Base-by-base conservation (phyloP, 2,329 filamentous ascomycete genomes). In the Paracoccidioides lutzii region DNA sequence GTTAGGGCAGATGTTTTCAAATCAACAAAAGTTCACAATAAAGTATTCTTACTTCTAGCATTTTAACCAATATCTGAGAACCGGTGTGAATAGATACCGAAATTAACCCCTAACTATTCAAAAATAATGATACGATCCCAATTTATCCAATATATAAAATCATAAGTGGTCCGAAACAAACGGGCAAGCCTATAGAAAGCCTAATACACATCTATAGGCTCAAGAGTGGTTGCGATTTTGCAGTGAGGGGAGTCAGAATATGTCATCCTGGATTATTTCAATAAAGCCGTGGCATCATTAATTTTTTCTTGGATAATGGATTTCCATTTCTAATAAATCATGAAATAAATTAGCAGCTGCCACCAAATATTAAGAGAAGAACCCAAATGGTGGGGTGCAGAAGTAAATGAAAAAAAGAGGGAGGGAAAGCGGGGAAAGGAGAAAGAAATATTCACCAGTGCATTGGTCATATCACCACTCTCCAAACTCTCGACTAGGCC, bases 401-500 rank as follows among this genome's bases (percentile, higher is more conserved):
- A 37, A 2, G 9, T 49, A 52, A 44, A 45, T 22, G 15, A 43
- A 12, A 49, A n/a, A 38, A 28, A 43, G n/a, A 3, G 7, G 37
- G 48, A 32, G 57, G 28, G n/a, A 5, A 53, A 49, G 40, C 49
- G 8, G 30, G 56, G 42, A 52, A 52, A 53, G 48, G 37, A 52
- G 8, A 28, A 56, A 42, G 50, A 53, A 14, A 40, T 51, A 73
- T 78, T 71, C 64, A 84, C 81, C 80, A 65, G 60, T 15, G 75
- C 73, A 57, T 75, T 76, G 5, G 64, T 64, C 56, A 68, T 53
- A 65, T 80, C 73, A 1, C 69, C 67, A 46, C 73, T 76, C 33
- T 83, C 79, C 49, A 85, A 72, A 53, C 76, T 79, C 66, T 85
- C 82, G 4, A 83, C 78, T n/a, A 85, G 68, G 1, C 81, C 81